A percentile compares a stretch with the other conserved stretches of the same genome.
These are phyloP conservation scores for Extremus antarcticus DNA, from an alignment of 495 filamentous ascomycete genomes.

Conservation along the genomic window DNA sequence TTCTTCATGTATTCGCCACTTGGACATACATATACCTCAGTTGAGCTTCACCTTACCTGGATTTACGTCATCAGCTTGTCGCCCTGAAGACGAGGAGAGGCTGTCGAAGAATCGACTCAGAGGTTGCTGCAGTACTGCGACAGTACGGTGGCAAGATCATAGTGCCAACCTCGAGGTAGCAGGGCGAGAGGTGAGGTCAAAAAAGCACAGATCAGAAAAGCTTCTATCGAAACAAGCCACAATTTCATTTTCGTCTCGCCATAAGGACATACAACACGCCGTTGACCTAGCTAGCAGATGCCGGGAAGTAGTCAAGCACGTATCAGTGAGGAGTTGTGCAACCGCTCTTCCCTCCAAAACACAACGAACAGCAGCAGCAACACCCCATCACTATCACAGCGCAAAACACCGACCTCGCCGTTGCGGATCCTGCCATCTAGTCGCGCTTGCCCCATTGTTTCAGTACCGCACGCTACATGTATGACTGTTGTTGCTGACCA, in stretches of 20 bases:
- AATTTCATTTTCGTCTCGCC: slow-evolving; percentile 7
- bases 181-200: not conserved
- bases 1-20: not conserved
- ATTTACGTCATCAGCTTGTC: not conserved
- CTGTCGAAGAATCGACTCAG: too few species aligned
- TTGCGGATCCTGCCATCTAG: not conserved
- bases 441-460: too few species aligned
- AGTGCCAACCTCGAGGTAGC: not conserved
- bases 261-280: slow-evolving; percentile 15
- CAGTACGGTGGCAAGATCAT: too few species aligned
- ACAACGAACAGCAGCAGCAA: not conserved
- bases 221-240: not conserved
- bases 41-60: not conserved
- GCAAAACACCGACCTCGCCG: not conserved
- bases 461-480: not conserved
- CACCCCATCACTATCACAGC: not conserved
- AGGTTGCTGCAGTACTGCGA: too few species aligned
- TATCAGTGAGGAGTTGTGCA: not conserved
- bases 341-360: not conserved
- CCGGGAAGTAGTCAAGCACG: slow-evolving; percentile 13
- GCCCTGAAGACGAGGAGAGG: too few species aligned
- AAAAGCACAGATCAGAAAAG: not conserved
- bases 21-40: too few species aligned
- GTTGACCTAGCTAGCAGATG: slow-evolving; percentile 15
- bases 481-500: not conserved